phyloP scores from a whole-genome alignment of 2,329 filamentous ascomycete genomes.

The Plectosphaerella plurivora region DNA sequence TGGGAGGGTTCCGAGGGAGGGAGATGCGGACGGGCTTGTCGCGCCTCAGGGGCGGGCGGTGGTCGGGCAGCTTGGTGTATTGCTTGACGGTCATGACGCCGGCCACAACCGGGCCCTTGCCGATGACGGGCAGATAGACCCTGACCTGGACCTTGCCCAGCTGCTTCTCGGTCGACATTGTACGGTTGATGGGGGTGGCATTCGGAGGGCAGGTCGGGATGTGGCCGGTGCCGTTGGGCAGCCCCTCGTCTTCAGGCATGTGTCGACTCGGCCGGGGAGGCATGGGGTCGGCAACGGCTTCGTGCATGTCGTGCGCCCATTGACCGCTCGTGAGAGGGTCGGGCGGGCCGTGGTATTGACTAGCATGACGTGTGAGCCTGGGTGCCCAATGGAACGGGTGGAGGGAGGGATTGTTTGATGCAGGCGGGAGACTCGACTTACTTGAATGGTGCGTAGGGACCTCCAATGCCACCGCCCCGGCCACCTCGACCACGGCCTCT shows the following conservation, averaged over 20 bases:
- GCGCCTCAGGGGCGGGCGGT: conserved; percentile 85
- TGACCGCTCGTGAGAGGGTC: conserved; percentile 66
- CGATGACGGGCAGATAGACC: conserved; percentile 72
- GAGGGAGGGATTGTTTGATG: neutral
- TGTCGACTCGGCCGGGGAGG: conserved; percentile 36
- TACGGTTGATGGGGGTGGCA: conserved; percentile 64
- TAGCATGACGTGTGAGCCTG: conserved; percentile 12
- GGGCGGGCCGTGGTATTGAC: conserved; percentile 39
- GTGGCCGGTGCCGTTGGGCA: conserved; percentile 48
- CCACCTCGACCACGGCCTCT: conserved; percentile 57
- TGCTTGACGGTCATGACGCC: conserved; percentile 77
- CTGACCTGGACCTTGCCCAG: conserved; percentile 83
- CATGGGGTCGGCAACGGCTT: conserved; percentile 51
- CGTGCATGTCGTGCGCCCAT: conserved; percentile 96
- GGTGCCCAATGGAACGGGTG: conserved; percentile 2
- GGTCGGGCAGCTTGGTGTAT: conserved; percentile 91
- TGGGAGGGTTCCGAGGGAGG: conserved; percentile 70
- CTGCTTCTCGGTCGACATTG: conserved; percentile 77
- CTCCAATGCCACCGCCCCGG: conserved; percentile 46
- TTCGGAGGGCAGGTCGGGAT: conserved; percentile 56
- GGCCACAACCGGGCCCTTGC: conserved; percentile 62
- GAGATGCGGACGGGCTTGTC: conserved; percentile 97
- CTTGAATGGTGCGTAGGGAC: conserved; percentile 57
- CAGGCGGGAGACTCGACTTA: conserved; percentile 37
- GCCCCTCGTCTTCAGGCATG: conserved; percentile 40